Evolutionary conservation across 148 eudicot genomes (phyloP).

Genomic region (Camellia granthamiana): DNA sequence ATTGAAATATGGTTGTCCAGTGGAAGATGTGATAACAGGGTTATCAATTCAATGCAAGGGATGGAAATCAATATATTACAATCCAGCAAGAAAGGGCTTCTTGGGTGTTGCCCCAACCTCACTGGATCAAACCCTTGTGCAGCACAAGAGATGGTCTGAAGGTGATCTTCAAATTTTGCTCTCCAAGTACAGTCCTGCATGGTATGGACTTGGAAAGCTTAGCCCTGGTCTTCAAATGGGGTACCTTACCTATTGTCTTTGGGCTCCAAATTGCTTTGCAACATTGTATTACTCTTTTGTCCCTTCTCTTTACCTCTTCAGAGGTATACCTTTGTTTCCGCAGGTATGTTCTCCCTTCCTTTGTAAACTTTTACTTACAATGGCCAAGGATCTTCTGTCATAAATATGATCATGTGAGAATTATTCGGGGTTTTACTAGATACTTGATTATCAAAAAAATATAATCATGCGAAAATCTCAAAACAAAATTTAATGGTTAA

Average conservation of each 20-base stretch:
- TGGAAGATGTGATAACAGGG: constrained; percentile 84
- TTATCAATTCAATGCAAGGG: constrained; percentile 68
- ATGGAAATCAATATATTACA: constrained; percentile 69
- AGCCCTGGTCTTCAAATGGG: constrained; percentile 44
- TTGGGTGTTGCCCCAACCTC: constrained; percentile 64
- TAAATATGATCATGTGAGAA: neutral
- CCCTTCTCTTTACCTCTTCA: constrained; percentile 71
- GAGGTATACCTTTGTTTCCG: constrained; percentile 56
- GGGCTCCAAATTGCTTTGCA: constrained; percentile 63
- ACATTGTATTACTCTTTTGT: constrained; percentile 47
- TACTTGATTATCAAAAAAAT: neutral
- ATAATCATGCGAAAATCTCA: neutral
- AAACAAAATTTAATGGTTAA: neutral
- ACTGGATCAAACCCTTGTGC: constrained; percentile 54
- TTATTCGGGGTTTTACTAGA: neutral
- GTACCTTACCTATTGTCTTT: constrained; percentile 43
- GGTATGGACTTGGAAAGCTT: constrained; percentile 55
- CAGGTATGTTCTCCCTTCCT: constrained; percentile 37
- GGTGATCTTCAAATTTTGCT: constrained; percentile 67
- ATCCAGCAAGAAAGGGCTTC: constrained; percentile 51
- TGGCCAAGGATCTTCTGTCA: neutral
- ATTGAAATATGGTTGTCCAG: constrained; percentile 70
- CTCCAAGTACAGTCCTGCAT: constrained; percentile 58
- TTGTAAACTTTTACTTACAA: neutral
- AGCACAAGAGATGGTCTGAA: constrained; percentile 92